These are phyloP conservation scores for Rutstroemia sp. DNA, from an alignment of 2,329 filamentous ascomycete species.

Conservation along the genomic window DNA sequence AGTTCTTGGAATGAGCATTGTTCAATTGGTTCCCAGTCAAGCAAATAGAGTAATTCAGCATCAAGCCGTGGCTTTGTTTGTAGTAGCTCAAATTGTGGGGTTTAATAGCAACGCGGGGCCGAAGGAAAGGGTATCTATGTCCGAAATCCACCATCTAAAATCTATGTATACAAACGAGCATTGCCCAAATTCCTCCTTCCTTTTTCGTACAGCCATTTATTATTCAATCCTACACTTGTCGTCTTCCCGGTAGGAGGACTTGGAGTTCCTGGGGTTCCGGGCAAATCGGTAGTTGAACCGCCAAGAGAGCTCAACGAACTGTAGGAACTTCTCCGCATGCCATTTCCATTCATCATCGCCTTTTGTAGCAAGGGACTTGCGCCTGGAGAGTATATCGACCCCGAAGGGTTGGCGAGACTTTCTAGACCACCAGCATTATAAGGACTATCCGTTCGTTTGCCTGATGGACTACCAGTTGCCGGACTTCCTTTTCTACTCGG, in stretches of 20 bases:
- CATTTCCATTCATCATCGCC: constrained; percentile 43
- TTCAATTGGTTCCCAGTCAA: too few species aligned
- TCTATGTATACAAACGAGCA: constrained; percentile 23
- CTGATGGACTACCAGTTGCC: constrained; percentile 22
- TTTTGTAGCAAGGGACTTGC: constrained; percentile 60
- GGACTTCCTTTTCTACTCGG: constrained; percentile 51
- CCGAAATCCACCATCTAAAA: constrained; percentile 11
- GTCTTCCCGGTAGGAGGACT: constrained; percentile 59
- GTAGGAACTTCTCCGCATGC: constrained; percentile 54
- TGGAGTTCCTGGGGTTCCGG: constrained; percentile 57
- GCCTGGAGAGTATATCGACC: constrained; percentile 44
- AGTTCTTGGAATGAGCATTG: neutral
- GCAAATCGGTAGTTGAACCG: constrained; percentile 33
- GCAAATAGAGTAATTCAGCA: too few species aligned
- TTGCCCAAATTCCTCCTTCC: constrained; percentile 40
- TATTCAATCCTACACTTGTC: constrained; percentile 73
- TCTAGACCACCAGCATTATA: neutral
- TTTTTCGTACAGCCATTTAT: constrained; percentile 91
- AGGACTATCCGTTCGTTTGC: neutral
- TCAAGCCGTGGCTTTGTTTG: neutral
- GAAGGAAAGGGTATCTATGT: constrained; percentile 23
- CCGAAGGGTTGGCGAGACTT: constrained; percentile 21
- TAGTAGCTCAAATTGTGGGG: neutral
- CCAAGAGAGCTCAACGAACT: constrained; percentile 48
- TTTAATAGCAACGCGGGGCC: neutral